These are phyloP conservation scores for Stropharia rugosoannulata DNA, from an alignment of 768 basidiomycete species.

Conservation along the genomic window DNA sequence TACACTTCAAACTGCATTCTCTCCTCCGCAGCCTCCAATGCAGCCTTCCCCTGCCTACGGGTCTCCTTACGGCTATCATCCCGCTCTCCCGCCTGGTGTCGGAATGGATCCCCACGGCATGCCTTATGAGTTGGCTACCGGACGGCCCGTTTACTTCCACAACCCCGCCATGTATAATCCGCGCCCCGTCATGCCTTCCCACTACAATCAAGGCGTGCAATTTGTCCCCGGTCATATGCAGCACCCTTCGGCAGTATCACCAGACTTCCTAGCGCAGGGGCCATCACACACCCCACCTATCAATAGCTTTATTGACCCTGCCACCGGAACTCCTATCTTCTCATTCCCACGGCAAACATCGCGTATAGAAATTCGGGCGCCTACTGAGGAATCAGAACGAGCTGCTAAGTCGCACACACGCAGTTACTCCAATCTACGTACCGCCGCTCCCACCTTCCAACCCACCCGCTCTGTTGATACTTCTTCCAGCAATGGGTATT, in stretches of 20 bases:
- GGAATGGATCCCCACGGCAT: constrained; percentile 74
- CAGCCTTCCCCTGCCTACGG: constrained; percentile 58
- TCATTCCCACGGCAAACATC: constrained; percentile 70
- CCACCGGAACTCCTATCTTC: constrained; percentile 70
- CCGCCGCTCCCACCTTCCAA: constrained; percentile 50
- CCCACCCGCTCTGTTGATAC: constrained; percentile 32
- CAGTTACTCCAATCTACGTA: constrained; percentile 42
- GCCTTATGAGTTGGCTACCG: constrained; percentile 81
- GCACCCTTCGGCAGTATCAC: constrained; percentile 57
- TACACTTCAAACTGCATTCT: constrained; percentile 41
- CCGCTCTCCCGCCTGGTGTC: constrained; percentile 70
- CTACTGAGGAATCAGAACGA: constrained; percentile 34
- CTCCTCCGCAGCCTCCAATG: constrained; percentile 30
- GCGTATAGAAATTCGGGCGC: constrained; percentile 75
- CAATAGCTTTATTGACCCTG: constrained; percentile 64
- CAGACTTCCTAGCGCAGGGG: constrained; percentile 56
- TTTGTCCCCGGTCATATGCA: constrained; percentile 66
- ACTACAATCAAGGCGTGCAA: constrained; percentile 44
- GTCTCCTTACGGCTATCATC: constrained; percentile 65
- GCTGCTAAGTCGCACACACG: constrained; percentile 29
- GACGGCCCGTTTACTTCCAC: constrained; percentile 74
- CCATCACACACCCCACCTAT: constrained; percentile 60
- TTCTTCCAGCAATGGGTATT: constrained; percentile 22
- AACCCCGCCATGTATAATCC: constrained; percentile 64
- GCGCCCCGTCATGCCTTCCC: constrained; percentile 60